Percentiles rank a stretch among this genome's conserved stretches.
Evolutionary conservation across 768 basidiomycete species (phyloP).

Genomic region (Lactarius indigo): DNA sequence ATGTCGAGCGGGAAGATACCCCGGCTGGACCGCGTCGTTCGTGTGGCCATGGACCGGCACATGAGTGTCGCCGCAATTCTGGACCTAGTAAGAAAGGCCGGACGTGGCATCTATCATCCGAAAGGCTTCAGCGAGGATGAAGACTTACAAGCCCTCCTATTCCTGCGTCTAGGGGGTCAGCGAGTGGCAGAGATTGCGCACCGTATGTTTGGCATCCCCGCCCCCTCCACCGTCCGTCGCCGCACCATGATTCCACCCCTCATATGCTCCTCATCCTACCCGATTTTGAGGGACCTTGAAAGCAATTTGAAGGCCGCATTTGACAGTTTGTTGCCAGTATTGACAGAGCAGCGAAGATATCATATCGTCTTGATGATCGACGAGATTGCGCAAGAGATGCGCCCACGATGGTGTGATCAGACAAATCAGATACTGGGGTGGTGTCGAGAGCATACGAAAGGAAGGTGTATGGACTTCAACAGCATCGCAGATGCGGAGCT

Average conservation of each 20-base stretch:
- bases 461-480: not conserved
- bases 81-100: not conserved
- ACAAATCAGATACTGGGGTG: conserved; percentile 8
- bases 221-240: not conserved
- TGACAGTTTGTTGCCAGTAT: not conserved
- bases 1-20: not conserved
- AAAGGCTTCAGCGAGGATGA: conserved; percentile 6
- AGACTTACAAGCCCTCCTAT: not conserved
- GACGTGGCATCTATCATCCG: conserved; percentile 2
- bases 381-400: not conserved
- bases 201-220: not conserved
- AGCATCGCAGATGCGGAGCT: not conserved
- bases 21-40: not conserved
- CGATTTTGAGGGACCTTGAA: not conserved
- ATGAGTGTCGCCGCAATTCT: not conserved
- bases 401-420: conserved; percentile 3
- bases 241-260: not conserved
- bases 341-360: not conserved
- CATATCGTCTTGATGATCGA: conserved; percentile 7
- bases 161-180: not conserved
- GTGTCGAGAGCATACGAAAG: conserved; percentile 1
- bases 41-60: not conserved
- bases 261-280: not conserved
- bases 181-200: conserved; percentile 3
- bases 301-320: not conserved